A percentile compares a stretch with the other conserved stretches of the same genome.
These are phyloP conservation scores for Cryptococcus sp. DNA, from an alignment of 1,284 basidiomycete species.

Conservation along the genomic window DNA sequence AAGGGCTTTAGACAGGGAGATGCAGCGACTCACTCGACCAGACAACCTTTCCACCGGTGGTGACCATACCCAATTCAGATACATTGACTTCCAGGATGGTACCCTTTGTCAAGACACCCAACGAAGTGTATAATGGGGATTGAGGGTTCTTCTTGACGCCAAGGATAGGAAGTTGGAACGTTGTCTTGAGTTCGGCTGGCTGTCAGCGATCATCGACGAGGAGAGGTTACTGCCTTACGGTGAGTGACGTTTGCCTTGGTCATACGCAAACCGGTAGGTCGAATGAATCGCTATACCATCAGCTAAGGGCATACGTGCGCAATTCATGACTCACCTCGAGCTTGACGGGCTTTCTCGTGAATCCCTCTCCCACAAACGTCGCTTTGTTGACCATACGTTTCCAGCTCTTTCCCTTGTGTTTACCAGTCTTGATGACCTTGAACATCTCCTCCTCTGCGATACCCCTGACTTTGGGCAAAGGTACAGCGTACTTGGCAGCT, in stretches of 20 bases:
- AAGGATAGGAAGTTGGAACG: slow-evolving; percentile 96
- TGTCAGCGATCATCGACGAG: slow-evolving; percentile 8
- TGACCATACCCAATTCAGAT: slow-evolving; percentile 94
- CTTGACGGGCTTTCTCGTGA: slow-evolving; percentile 98
- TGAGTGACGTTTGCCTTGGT: slow-evolving; percentile 99
- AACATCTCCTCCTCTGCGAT: slow-evolving; percentile 99
- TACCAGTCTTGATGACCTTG: slow-evolving; percentile 98
- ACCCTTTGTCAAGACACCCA: slow-evolving; percentile 97
- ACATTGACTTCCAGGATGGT: slow-evolving; percentile 99
- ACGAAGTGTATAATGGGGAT: slow-evolving; percentile 88
- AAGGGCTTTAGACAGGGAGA: slow-evolving; percentile 26
- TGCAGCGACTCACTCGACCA: slow-evolving; percentile 51
- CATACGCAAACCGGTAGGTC: slow-evolving; percentile 94
- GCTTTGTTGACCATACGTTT: slow-evolving; percentile 99
- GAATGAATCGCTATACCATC: slow-evolving; percentile 66
- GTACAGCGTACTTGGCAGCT: slow-evolving; percentile 96
- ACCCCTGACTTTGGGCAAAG: slow-evolving; percentile 91
- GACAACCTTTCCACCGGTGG: slow-evolving; percentile 88
- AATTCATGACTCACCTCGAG: slow-evolving; percentile 61
- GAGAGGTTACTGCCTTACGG: slow-evolving; percentile 57
- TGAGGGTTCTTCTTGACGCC: slow-evolving; percentile 99
- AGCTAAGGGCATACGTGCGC: not conserved
- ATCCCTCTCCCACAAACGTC: slow-evolving; percentile 96
- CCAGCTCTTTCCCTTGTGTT: slow-evolving; percentile 95
- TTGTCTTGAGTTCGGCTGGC: slow-evolving; percentile 90